Evolutionary conservation across 768 basidiomycete species (phyloP), one percentile per base, ranked within the genome.

Genomic region (Lentinula lateritia): DNA sequence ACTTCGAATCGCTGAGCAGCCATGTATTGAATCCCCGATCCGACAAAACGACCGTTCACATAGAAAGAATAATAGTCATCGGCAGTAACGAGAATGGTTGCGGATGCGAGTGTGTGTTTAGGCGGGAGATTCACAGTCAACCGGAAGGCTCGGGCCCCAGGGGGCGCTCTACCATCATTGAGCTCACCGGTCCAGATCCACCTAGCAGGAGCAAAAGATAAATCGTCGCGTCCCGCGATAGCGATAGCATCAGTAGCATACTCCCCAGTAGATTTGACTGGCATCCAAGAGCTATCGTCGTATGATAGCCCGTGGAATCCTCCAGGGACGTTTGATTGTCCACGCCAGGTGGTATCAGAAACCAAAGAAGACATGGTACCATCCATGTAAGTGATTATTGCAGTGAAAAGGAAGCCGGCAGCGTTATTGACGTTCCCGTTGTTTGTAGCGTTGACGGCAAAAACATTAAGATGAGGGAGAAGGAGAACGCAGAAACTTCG

Each of bases 391-490:
- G 56, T 66, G 20, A 74, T 62, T 6, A 64, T 64, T 13, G 70
- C 68, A 7, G 70, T 61, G 15, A 68, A 66, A 42, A 74, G 66
- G 42, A 73, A 61, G 2, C 70, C 73, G 3, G 73, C 74, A 9
- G 73, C 68, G 3, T 65, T 53, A n/a, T 43, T 43, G 7, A 50
- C 59, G 13, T 57, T 54, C 35, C 70, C 70, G 20, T 67, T 50
- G 53, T 74, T 74, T 16, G 69, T 72, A 4, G 67, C 74, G 15
- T 63, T 64, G 23, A 74, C 56, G 3, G 72, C 72, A 32, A 75
- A 73, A 9, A 70, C 61, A 32, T 66, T 66, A 9, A 66, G 64
- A 6, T 54, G 55, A 0, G 66, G 20, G 4, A 58, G 57, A 32
- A 73, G 66, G 9, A 65, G 12, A 5, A 71, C 62, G 18, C 46